phyloP scores from a whole-genome alignment of 805 yeast species.

The Sugiyamaella lignohabitans region DNA sequence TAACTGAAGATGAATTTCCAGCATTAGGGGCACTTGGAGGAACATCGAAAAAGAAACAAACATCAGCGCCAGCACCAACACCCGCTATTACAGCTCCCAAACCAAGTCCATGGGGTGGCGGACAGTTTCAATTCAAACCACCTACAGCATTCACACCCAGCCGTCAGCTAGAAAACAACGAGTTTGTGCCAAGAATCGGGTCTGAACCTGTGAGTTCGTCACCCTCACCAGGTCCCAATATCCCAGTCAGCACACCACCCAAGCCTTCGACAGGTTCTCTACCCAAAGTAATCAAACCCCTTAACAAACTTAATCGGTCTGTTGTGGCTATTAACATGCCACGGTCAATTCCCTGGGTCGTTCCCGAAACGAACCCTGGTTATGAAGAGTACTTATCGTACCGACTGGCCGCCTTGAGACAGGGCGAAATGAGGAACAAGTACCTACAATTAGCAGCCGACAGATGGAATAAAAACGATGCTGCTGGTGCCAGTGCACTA shows the following conservation, averaged over 20 bases:
- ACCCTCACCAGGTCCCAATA: neutral
- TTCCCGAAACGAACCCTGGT: conserved; percentile 9
- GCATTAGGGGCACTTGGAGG: conserved; percentile 14
- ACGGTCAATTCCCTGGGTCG: conserved; percentile 27
- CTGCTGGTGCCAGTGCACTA: conserved; percentile 27
- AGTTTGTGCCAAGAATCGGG: neutral
- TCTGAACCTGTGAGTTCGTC: too few relatives aligned
- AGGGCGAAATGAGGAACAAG: conserved; percentile 30
- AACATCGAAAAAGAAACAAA: neutral
- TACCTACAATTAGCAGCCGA: conserved; percentile 30
- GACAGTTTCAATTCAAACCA: conserved; percentile 1
- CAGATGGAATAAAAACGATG: conserved; percentile 29
- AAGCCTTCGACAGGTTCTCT: neutral
- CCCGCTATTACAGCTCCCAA: neutral
- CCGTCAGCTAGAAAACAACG: neutral
- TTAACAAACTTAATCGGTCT: conserved; percentile 1
- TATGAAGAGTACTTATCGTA: conserved; percentile 25
- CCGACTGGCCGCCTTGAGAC: conserved; percentile 23
- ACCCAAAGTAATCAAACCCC: neutral
- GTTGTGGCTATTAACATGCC: neutral
- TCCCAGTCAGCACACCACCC: neutral
- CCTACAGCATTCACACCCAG: neutral
- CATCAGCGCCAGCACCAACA: neutral
- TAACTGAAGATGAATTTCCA: conserved; percentile 24
- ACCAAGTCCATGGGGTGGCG: too few relatives aligned